A percentile compares a stretch with the other conserved stretches of the same genome.
These are phyloP conservation scores for Fusarium nurragi DNA, from an alignment of 2,329 filamentous ascomycete genomes.

Conservation along the genomic window DNA sequence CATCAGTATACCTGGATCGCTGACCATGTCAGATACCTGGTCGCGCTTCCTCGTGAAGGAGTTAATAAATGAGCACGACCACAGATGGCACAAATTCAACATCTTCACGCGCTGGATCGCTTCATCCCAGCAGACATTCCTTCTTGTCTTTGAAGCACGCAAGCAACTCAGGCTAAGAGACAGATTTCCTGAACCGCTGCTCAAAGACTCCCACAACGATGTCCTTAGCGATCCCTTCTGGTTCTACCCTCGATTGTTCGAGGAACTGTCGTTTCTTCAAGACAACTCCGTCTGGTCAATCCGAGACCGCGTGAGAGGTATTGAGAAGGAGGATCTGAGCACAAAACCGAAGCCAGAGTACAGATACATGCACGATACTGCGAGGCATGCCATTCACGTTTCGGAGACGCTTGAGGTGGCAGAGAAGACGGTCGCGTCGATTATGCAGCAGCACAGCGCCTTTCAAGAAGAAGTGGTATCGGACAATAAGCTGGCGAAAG, in stretches of 20 bases:
- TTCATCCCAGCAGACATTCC: constrained; percentile 14
- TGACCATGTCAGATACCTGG: constrained; percentile 17
- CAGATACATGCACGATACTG: constrained; percentile 52
- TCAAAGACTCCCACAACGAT: not conserved
- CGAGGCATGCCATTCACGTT: constrained; percentile 57
- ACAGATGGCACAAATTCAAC: constrained; percentile 33
- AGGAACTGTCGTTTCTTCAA: not conserved
- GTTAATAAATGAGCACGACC: not conserved
- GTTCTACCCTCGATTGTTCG: constrained; percentile 13
- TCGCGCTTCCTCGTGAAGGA: constrained; percentile 29
- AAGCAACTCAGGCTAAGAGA: not conserved
- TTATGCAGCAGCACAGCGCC: constrained; percentile 46
- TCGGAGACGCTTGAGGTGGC: constrained; percentile 54
- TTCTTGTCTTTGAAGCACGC: constrained; percentile 14
- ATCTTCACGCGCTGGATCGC: constrained; percentile 23
- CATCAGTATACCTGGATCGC: not conserved
- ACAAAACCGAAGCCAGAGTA: constrained; percentile 49
- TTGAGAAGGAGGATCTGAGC: constrained; percentile 43
- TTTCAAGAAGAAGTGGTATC: constrained; percentile 13
- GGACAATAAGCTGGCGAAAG: not conserved
- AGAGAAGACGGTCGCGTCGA: constrained; percentile 45
- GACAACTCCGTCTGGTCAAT: constrained; percentile 52
- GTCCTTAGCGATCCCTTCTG: constrained; percentile 24
- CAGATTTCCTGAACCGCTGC: not conserved
- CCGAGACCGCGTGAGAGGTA: constrained; percentile 47